A percentile compares a stretch with the other conserved stretches of the same genome.
These are phyloP conservation scores for Babesia bovis DNA, from an alignment of 169 alveolate species.

Conservation along the genomic window DNA sequence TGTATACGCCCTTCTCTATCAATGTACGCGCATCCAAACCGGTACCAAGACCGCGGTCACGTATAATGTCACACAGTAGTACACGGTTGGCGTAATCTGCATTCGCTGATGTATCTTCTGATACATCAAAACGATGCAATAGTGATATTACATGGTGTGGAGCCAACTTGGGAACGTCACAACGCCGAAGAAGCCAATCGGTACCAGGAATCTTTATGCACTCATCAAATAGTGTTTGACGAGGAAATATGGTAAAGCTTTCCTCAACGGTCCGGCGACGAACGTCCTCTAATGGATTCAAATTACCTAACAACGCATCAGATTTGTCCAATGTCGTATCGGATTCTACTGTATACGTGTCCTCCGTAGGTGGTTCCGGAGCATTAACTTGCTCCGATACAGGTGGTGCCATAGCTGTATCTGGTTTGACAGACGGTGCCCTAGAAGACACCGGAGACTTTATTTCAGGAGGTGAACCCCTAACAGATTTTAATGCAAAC, in stretches of 20 bases:
- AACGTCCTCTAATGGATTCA: slow-evolving; percentile 6
- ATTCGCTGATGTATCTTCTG: background rate
- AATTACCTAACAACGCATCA: background rate
- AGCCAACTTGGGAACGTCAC: slow-evolving; percentile 47
- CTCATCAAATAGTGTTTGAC: slow-evolving; percentile 48
- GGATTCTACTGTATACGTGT: background rate
- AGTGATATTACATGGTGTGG: slow-evolving; percentile 25
- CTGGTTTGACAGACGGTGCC: background rate
- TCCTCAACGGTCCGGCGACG: slow-evolving; percentile 22
- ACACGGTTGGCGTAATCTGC: slow-evolving; percentile 34
- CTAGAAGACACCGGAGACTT: background rate
- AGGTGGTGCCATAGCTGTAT: background rate
- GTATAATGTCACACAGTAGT: slow-evolving; percentile 35
- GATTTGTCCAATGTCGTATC: background rate
- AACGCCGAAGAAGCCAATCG: slow-evolving; percentile 46
- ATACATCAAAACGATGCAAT: slow-evolving; percentile 37
- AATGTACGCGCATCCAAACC: slow-evolving; percentile 48
- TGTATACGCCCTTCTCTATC: slow-evolving; percentile 60
- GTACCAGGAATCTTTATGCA: slow-evolving; percentile 41
- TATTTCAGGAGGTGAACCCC: too few species aligned
- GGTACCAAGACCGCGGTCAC: slow-evolving; percentile 51
- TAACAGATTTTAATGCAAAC: background rate
- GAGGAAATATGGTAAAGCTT: slow-evolving; percentile 26
- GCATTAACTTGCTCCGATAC: background rate
- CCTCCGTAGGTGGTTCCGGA: background rate